Percentiles rank a stretch among this genome's conserved stretches.
These are phyloP conservation scores for Pestalotiopsis sp. DNA, from an alignment of 2,329 filamentous ascomycete species.

Conservation along the genomic window DNA sequence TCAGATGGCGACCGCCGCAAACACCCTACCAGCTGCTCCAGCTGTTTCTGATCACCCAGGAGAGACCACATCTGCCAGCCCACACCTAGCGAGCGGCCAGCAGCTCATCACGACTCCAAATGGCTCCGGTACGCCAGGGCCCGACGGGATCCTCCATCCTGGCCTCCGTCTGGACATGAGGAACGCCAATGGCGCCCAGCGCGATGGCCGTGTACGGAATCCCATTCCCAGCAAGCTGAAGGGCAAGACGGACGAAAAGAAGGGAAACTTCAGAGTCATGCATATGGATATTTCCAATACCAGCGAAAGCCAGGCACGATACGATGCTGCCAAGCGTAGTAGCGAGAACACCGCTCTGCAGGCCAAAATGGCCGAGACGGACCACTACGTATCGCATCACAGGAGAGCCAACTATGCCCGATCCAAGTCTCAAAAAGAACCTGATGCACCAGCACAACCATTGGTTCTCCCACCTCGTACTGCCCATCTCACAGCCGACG, in stretches of 20 bases:
- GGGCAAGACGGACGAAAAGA: slow-evolving; percentile 57
- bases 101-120: not conserved
- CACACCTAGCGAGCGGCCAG: not conserved
- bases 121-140: not conserved
- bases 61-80: not conserved
- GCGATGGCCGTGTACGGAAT: slow-evolving; percentile 57
- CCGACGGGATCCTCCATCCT: slow-evolving; percentile 10
- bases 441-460: slow-evolving; percentile 17
- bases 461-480: not conserved
- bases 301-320: slow-evolving; percentile 49
- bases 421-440: slow-evolving; percentile 31
- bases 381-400: slow-evolving; percentile 55
- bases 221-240: slow-evolving; percentile 66
- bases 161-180: slow-evolving; percentile 17
- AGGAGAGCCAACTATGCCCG: slow-evolving; percentile 40
- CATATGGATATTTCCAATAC: slow-evolving; percentile 56
- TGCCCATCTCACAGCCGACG: slow-evolving; percentile 41
- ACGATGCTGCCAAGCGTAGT: slow-evolving; percentile 60
- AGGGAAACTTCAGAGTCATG: slow-evolving; percentile 66
- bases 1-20: slow-evolving; percentile 11
- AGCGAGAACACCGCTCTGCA: slow-evolving; percentile 65
- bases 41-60: slow-evolving; percentile 2
- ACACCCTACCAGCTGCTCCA: slow-evolving; percentile 2
- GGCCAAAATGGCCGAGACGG: slow-evolving; percentile 57
- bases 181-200: slow-evolving; percentile 22